Evolutionary conservation across 2,329 filamentous ascomycete genomes (phyloP), one percentile per base, ranked within the genome.

Genomic region (Fusarium floridanum): DNA sequence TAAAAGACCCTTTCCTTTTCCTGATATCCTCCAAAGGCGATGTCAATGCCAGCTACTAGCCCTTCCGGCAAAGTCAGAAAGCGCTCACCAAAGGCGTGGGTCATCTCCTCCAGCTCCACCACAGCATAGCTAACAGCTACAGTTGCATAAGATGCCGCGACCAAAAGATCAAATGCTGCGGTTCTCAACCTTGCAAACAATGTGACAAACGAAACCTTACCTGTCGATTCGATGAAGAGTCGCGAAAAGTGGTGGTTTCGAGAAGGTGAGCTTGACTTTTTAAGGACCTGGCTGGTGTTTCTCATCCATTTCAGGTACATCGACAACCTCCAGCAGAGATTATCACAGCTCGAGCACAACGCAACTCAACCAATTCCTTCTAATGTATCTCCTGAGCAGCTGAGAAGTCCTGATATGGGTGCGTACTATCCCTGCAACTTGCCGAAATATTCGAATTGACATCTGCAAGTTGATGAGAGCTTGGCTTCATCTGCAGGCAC

Each of bases 131-230:
- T 64, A 39, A 63, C 43, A 22, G 36, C 14, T 11, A 20, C 17
- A 75, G 70, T 14, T 75, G 72, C 43, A 63, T 73, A 60, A 71
- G 73, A 64, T 73, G 73, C 16, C 66, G 70, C n/a, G 73, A 73
- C 43, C 70, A 75, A n/a, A 73, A 75, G 48, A 75, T 75, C 5
- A 73, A 63, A 41, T 75, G 72, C 17, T 75, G 69, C 39, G 66
- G 72, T 3, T 67, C 61, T 14, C 66, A 73, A 3, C 70, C 70
- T 5, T 75, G 72, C 29, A 70, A 75, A 3, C 70, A 75, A 24
- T 75, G 73, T 2, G 72, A 71, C 2, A 75, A 75, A n/a, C 65
- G 73, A 43, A 57, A 39, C 0, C 48, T 72, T 17, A 11, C 64
- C 3, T 75, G 72, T 27, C 56, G 50, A 6, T 75, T 75, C 8